Evolutionary conservation across 2,329 filamentous ascomycete species (phyloP), one percentile per base, ranked within the genome.

Genomic region (Biscogniauxia mediterranea): DNA sequence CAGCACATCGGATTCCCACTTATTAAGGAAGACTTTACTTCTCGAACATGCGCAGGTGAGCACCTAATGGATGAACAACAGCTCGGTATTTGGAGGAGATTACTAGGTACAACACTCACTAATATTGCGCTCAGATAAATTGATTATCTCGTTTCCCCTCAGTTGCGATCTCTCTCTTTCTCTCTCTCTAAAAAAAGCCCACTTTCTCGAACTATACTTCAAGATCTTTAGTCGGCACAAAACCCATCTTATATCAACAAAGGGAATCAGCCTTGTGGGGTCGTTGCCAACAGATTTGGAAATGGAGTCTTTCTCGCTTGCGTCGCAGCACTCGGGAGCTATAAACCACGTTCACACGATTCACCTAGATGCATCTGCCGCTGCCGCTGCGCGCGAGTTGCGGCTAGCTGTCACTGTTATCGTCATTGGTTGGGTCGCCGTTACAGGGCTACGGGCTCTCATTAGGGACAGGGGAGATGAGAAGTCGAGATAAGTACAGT

Each of bases 221-320:
- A 5, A 5, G 5, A 23, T 5, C 23, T 23, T 3, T 23, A 23
- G 23, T 23, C 23, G 5, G 23, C 23, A 5, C 23, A 2, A 23
- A 23, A 23, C 23, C 23, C 23, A 23, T 32, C 7, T 32, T 32
- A 32, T 32, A 32, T 32, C 23, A 23, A 32, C 28, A 9, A 32
- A 32, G 28, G 11, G 11, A 2, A 32, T 32, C 28, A 32, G 11
- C 28, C 28, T 32, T 32, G 28, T 32, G 3, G 28, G 11, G 11
- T 13, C 11, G 28, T 13, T 32, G 28, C 28, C 28, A n/a, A 54
- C 32, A 55, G 57, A 23, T 60, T n/a, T 46, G 17, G 38, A 49
- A 3, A 76, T 76, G 74, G 74, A 76, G 61, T 73, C 73, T 3
- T 76, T 76, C 60, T 66, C 71, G 26, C 61, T 76, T 13, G 72